Percentiles rank a stretch among this genome's conserved stretches.
Evolutionary conservation across 2,329 filamentous ascomycete genomes (phyloP).

Genomic region (Cordyceps fumosorosea): DNA sequence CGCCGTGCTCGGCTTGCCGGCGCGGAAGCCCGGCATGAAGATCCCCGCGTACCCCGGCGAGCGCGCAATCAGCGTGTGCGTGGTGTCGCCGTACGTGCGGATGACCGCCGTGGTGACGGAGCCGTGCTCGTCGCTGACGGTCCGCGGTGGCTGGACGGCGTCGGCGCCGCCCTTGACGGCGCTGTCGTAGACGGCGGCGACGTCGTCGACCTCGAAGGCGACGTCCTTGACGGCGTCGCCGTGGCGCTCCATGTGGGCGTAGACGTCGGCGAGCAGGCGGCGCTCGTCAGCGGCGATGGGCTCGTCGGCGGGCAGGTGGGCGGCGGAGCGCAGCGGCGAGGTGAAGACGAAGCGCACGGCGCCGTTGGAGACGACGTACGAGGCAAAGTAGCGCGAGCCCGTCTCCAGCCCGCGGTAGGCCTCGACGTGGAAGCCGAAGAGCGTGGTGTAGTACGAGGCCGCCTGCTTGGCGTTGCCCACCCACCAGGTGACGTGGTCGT

Average conservation of each 20-base stretch:
- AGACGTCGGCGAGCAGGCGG: slow-evolving; percentile 63
- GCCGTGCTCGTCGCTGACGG: slow-evolving; percentile 51
- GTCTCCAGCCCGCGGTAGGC: slow-evolving; percentile 89
- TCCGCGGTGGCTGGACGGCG: slow-evolving; percentile 55
- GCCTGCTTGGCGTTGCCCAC: slow-evolving; percentile 96
- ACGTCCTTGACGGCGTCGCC: slow-evolving; percentile 95
- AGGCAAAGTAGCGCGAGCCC: slow-evolving; percentile 71
- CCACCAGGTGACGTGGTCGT: slow-evolving; percentile 93
- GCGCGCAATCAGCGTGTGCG: slow-evolving; percentile 81
- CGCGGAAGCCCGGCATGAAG: slow-evolving; percentile 79
- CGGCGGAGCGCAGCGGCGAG: slow-evolving; percentile 64
- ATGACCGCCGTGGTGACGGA: slow-evolving; percentile 71
- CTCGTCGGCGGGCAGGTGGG: slow-evolving; percentile 50
- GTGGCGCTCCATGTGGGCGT: slow-evolving; percentile 76
- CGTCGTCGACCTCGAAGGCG: slow-evolving; percentile 88
- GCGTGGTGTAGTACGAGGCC: slow-evolving; percentile 77
- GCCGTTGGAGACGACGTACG: slow-evolving; percentile 75
- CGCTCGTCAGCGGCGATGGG: slow-evolving; percentile 58
- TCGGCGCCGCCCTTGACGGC: slow-evolving; percentile 61
- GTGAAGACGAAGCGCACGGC: slow-evolving; percentile 77
- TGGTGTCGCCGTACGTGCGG: slow-evolving; percentile 90
- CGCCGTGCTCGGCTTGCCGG: slow-evolving; percentile 36
- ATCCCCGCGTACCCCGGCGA: slow-evolving; percentile 56
- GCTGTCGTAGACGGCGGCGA: slow-evolving; percentile 68
- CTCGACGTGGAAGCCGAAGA: slow-evolving; percentile 77